Conservation (phyloP, 2,329 filamentous ascomycete species). For the Alternaria brassicicola region DNA sequence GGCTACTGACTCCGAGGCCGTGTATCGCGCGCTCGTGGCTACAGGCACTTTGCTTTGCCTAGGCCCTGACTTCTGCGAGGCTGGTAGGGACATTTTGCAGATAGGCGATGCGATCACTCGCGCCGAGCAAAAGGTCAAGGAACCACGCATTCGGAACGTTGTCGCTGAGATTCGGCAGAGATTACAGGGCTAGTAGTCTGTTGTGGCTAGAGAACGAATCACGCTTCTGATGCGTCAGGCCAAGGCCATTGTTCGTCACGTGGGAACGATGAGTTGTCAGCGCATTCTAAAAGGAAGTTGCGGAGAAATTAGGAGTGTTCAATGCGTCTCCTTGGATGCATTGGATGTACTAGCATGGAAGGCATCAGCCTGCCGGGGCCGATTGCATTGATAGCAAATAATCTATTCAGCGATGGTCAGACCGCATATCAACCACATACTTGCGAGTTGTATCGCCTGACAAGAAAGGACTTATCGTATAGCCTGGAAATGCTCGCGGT, state of each 20-base stretch:
- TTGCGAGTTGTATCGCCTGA: not conserved
- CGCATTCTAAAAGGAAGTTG: not conserved
- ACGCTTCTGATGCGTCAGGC: not conserved
- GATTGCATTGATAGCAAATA: not conserved
- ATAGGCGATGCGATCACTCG: constrained; percentile 55
- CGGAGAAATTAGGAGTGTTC: not conserved
- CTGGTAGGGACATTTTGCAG: constrained; percentile 63
- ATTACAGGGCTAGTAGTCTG: constrained; percentile 38
- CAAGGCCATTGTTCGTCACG: not conserved
- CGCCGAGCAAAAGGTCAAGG: constrained; percentile 61
- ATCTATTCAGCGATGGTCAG: not conserved
- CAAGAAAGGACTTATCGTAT: too few species aligned
- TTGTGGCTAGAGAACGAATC: not conserved
- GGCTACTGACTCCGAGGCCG: constrained; percentile 78
- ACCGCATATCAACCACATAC: not conserved
- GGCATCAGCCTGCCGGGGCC: not conserved
- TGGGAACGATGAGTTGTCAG: not conserved
- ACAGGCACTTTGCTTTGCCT: constrained; percentile 76
- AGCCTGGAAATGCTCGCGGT: not conserved
- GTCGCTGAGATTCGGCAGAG: constrained; percentile 64
- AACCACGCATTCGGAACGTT: constrained; percentile 66
- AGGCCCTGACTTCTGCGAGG: constrained; percentile 63
- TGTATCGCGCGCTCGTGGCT: constrained; percentile 82
- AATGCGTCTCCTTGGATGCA: not conserved
- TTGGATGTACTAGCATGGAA: not conserved